Conservation (phyloP, 345 rosid genomes). For the Laguncularia racemosa region DNA sequence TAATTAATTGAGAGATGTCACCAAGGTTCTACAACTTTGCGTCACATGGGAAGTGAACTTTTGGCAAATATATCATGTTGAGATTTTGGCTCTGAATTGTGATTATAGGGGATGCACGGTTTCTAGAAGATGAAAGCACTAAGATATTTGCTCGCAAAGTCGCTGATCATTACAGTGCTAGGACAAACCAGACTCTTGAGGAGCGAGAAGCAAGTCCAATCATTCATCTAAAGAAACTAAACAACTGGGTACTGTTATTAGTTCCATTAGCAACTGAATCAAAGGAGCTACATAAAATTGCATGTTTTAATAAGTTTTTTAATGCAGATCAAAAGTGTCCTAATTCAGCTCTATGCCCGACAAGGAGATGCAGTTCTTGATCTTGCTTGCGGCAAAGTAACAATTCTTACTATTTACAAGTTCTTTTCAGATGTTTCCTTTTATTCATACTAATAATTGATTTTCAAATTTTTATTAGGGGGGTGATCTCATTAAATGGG, state of each 20-base stretch:
- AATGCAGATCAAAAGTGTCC: constrained; percentile 87
- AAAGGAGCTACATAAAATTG: not conserved
- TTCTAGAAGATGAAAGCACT: constrained; percentile 57
- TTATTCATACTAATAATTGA: constrained; percentile 1
- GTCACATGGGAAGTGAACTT: not conserved
- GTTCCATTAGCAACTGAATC: not conserved
- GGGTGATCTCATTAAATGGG: constrained; percentile 99
- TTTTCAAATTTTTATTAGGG: constrained; percentile 36
- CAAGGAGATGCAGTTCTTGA: constrained; percentile 92
- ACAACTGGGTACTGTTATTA: constrained; percentile 69
- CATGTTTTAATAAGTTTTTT: constrained; percentile 1
- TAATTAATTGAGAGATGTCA: no score
- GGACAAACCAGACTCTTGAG: constrained; percentile 93
- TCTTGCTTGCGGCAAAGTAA: constrained; percentile 95
- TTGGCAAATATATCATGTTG: constrained; percentile 1
- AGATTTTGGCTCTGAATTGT: constrained; percentile 13
- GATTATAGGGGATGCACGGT: constrained; percentile 49
- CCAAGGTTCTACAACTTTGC: no score
- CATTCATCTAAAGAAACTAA: constrained; percentile 90
- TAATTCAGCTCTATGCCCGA: constrained; percentile 84
- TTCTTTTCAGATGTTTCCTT: not conserved
- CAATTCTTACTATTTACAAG: constrained; percentile 1
- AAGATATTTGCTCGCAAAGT: constrained; percentile 63
- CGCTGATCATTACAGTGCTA: constrained; percentile 93
- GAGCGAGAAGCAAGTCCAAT: constrained; percentile 98